Evolutionary conservation across 164 flowering plant genomes (phyloP).

Genomic region (Euptelea pleiosperma): DNA sequence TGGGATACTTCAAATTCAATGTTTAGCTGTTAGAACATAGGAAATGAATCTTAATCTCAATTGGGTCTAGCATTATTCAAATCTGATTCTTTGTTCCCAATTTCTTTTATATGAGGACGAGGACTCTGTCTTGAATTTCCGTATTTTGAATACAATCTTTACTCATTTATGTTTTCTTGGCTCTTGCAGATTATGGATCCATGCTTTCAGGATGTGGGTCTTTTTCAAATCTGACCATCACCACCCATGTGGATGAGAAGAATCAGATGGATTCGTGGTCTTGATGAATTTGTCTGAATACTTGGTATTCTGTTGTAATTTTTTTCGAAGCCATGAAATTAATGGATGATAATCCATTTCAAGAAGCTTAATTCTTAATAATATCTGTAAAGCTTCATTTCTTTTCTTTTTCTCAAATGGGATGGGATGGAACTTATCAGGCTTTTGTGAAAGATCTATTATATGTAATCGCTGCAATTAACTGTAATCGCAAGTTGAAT

Average conservation of each 20-base stretch:
- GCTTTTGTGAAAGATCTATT: not conserved
- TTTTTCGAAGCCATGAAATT: not conserved
- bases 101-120: too few relatives aligned
- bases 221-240: slow-evolving; percentile 16
- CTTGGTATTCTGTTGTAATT: too few relatives aligned
- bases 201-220: slow-evolving; percentile 28
- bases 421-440: too few relatives aligned
- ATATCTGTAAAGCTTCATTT: not conserved
- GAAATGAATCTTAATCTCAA: too few relatives aligned
- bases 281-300: slow-evolving; percentile 6
- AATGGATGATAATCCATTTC: not conserved
- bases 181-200: slow-evolving; percentile 29
- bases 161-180: not conserved
- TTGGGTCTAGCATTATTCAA: too few relatives aligned
- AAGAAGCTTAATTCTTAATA: not conserved
- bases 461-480: not conserved
- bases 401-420: too few relatives aligned
- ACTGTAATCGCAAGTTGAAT: too few relatives aligned
- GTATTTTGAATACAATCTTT: not conserved
- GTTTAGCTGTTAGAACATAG: too few relatives aligned
- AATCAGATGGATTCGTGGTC: slow-evolving; percentile 15
- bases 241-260: not conserved
- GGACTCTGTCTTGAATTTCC: too few relatives aligned
- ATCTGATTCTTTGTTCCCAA: too few relatives aligned
- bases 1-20: too few relatives aligned